These are phyloP conservation scores for Trichoderma sp. DNA, from an alignment of 2,329 filamentous ascomycete genomes.

Conservation along the genomic window DNA sequence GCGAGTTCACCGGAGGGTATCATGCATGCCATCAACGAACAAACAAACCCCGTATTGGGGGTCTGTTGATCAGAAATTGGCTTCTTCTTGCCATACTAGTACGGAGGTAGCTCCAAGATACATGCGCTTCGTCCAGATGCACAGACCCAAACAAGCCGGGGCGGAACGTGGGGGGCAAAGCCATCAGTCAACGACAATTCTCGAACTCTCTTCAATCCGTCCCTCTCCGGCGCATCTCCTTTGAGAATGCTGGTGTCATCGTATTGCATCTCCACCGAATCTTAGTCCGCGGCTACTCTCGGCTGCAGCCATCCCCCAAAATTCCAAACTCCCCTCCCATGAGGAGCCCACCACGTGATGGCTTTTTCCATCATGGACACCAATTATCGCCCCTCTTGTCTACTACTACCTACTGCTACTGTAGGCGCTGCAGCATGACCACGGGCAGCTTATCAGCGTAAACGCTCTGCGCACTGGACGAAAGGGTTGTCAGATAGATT, in stretches of 20 bases:
- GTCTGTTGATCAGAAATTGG: slow-evolving; percentile 15
- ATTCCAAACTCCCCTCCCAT: background rate
- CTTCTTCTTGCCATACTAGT: background rate
- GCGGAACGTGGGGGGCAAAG: background rate
- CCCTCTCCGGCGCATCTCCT: too few relatives aligned
- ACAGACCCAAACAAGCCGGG: slow-evolving; percentile 11
- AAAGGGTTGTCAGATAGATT: too few relatives aligned
- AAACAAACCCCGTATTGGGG: slow-evolving; percentile 32
- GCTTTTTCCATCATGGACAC: background rate
- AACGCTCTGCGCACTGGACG: too few relatives aligned
- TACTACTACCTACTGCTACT: background rate
- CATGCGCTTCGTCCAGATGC: background rate
- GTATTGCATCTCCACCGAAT: slow-evolving; percentile 1
- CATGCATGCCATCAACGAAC: slow-evolving; percentile 12
- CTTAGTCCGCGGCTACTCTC: slow-evolving; percentile 34
- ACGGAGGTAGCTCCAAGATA: too few relatives aligned
- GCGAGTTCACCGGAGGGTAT: slow-evolving; percentile 15
- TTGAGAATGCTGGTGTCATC: background rate
- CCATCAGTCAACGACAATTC: too few relatives aligned
- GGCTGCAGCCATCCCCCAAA: slow-evolving; percentile 26
- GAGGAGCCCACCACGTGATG: slow-evolving; percentile 34
- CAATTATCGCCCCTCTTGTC: slow-evolving; percentile 24
- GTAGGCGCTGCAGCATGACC: background rate
- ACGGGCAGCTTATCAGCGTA: background rate
- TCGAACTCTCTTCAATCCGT: too few relatives aligned